phyloP scores from a whole-genome alignment of 2,329 filamentous ascomycete species.

The Plectosphaerella cucumerina region DNA sequence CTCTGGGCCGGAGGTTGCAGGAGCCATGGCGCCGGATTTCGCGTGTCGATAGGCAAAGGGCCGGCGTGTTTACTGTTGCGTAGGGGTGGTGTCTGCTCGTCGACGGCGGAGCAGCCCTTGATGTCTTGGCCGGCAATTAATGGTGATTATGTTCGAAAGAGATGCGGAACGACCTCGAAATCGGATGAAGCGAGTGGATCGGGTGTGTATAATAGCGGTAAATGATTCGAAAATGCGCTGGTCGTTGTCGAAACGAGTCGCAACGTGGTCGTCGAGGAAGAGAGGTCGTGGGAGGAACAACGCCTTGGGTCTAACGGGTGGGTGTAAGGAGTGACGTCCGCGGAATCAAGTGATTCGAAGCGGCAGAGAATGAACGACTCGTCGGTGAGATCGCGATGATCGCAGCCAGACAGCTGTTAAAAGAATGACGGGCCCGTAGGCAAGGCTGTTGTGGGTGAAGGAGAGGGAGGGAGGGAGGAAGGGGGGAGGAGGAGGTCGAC shows the following conservation, averaged over 20 bases:
- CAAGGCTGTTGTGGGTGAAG: slow-evolving; percentile 35
- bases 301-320: not conserved
- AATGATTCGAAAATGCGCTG: not conserved
- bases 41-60: not conserved
- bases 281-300: not conserved
- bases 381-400: slow-evolving; percentile 14
- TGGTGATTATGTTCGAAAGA: no score
- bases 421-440: slow-evolving; percentile 56
- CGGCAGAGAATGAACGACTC: slow-evolving; percentile 25
- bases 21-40: not conserved
- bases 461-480: not conserved
- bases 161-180: no score
- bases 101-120: not conserved
- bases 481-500: slow-evolving; percentile 30
- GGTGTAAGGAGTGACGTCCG: slow-evolving; percentile 10
- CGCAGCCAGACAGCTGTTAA: slow-evolving; percentile 20
- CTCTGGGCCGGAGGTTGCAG: not conserved
- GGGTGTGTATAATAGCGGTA: no score
- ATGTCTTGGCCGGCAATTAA: not conserved
- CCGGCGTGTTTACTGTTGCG: not conserved
- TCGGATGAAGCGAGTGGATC: no score
- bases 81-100: not conserved
- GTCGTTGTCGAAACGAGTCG: not conserved
- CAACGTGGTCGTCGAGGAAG: not conserved
- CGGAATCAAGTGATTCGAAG: slow-evolving; percentile 4